These are phyloP conservation scores for Inonotus hispidus DNA, from an alignment of 1,284 basidiomycete genomes.

Conservation along the genomic window DNA sequence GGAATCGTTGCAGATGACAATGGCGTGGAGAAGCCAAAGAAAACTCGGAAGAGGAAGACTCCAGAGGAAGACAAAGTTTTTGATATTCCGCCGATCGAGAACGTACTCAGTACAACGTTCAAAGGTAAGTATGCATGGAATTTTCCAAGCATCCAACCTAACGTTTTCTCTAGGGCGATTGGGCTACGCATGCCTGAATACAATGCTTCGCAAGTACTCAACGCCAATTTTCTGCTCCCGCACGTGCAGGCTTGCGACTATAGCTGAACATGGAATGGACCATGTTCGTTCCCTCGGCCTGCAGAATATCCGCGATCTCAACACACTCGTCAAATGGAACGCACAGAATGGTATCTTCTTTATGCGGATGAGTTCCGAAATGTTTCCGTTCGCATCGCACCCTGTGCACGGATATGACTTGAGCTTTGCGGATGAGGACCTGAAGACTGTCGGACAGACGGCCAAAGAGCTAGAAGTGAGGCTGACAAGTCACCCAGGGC, in stretches of 20 bases:
- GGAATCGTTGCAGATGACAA: neutral
- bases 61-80: slow-evolving; percentile 57
- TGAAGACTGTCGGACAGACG: slow-evolving; percentile 60
- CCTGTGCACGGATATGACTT: slow-evolving; percentile 75
- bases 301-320: slow-evolving; percentile 69
- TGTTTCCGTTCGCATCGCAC: slow-evolving; percentile 91
- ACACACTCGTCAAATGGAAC: slow-evolving; percentile 79
- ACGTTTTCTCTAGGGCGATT: slow-evolving; percentile 41
- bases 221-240: slow-evolving; percentile 70
- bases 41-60: slow-evolving; percentile 37
- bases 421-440: slow-evolving; percentile 54
- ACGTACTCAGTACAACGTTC: slow-evolving; percentile 55
- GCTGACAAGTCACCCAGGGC: slow-evolving; percentile 83
- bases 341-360: slow-evolving; percentile 77
- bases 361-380: slow-evolving; percentile 81
- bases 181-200: slow-evolving; percentile 84
- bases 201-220: slow-evolving; percentile 69
- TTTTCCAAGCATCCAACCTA: slow-evolving; percentile 8
- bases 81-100: slow-evolving; percentile 64
- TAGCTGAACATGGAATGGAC: slow-evolving; percentile 16
- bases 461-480: slow-evolving; percentile 77
- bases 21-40: slow-evolving; percentile 25
- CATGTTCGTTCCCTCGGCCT: slow-evolving; percentile 43
- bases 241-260: slow-evolving; percentile 46
- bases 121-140: slow-evolving; percentile 37